A percentile compares a stretch with the other conserved stretches of the same genome.
phyloP scores from a whole-genome alignment of 2,329 filamentous ascomycete genomes.

The Trichoderma sp. region DNA sequence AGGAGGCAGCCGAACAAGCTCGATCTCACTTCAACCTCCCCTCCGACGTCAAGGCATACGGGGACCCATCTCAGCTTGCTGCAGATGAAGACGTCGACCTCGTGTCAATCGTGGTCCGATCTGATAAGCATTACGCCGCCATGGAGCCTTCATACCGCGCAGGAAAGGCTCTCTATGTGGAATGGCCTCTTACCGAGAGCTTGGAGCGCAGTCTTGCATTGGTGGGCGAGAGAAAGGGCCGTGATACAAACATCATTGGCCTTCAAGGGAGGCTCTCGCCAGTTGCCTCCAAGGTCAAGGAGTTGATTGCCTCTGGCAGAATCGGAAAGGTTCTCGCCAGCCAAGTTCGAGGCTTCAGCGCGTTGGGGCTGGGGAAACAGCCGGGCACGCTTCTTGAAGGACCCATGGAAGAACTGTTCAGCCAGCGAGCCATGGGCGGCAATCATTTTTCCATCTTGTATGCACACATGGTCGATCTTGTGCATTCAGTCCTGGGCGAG shows the following conservation, averaged over 20 bases:
- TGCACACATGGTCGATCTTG: slow-evolving; percentile 22
- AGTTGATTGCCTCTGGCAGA: slow-evolving; percentile 2
- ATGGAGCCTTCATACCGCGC: slow-evolving; percentile 4
- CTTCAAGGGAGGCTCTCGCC: slow-evolving; percentile 11
- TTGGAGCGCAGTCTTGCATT: slow-evolving; percentile 11
- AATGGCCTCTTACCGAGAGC: slow-evolving; percentile 20
- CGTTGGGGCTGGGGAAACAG: background rate
- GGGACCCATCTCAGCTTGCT: slow-evolving; percentile 11
- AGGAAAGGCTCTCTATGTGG: slow-evolving; percentile 18
- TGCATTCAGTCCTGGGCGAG: slow-evolving; percentile 16
- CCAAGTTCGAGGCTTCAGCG: slow-evolving; percentile 11
- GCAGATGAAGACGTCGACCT: slow-evolving; percentile 18
- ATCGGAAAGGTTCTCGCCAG: slow-evolving; percentile 11
- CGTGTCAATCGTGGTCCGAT: slow-evolving; percentile 14
- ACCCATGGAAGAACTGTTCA: background rate
- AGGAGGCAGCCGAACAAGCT: slow-evolving; percentile 13
- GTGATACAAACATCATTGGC: slow-evolving; percentile 18
- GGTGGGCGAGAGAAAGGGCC: background rate
- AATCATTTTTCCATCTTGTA: slow-evolving; percentile 11
- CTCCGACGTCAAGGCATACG: slow-evolving; percentile 12
- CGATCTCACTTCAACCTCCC: slow-evolving; percentile 19
- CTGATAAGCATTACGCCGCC: slow-evolving; percentile 6
- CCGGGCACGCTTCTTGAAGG: slow-evolving; percentile 6
- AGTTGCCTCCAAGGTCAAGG: slow-evolving; percentile 5
- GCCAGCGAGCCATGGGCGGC: slow-evolving; percentile 8